Base-by-base conservation (phyloP, 2,329 filamentous ascomycete species). In the Penicillium sp. region DNA sequence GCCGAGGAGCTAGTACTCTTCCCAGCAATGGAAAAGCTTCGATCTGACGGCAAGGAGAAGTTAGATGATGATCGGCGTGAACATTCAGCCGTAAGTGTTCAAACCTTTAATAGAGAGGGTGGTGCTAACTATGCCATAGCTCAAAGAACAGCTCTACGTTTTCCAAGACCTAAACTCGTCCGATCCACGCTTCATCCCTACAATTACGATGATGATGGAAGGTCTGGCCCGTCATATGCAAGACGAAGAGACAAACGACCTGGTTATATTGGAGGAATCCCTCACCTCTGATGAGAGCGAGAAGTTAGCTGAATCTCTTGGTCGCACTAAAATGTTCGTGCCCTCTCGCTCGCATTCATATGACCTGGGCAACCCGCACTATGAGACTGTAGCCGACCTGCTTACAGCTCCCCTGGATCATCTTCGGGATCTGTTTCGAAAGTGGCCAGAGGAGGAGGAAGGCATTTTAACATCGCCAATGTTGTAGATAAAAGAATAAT, bases 331-430 rank as follows among this genome's bases (percentile, higher is more conserved):
- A 70, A 68, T 70, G 26, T 81, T 85, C 62, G 78, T 80, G 1
- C 82, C 82, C 1, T 71, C 79, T 1, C 76, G 79, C 24, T 79
- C 77, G 35, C 82, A 84, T 65, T 81, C 81, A 0, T 71, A 63
- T n/a, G 75, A 78, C 2, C 79, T 79, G 0, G 76, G 82, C 57
- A 76, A 78, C 35, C 81, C 82, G 3, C 81, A 80, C 0, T 85
- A 84, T 56, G 82, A 86, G 74, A 82, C 79, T 0, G 80, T 76
- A 0, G 77, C 77, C 55, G 82, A 80, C 0, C 61, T 87, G 22
- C 58, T 87, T 67, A 71, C 80, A 0, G 82, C 83, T 14, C 84
- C 84, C 0, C 72, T 86, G 18, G 85, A 86, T 66, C 78, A 77
- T 56, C 58, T 87, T 32, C 72, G 71, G 37, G 82, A 86, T 66